phyloP scores from a whole-genome alignment of 2,329 filamentous ascomycete species.

The Colletotrichum navitas region DNA sequence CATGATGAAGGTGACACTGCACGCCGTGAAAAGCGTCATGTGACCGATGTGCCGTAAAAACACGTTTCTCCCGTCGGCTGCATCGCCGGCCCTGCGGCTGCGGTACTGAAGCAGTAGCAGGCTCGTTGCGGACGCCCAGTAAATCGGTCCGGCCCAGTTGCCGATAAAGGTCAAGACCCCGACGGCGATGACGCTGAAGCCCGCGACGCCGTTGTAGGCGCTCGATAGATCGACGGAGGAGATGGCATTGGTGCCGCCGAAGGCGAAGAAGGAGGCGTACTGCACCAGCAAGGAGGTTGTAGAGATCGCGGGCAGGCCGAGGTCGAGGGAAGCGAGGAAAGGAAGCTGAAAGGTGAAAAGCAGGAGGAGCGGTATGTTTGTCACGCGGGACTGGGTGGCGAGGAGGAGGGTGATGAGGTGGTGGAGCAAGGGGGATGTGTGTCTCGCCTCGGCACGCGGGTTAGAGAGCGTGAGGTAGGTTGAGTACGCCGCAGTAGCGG shows the following conservation, averaged over 20 bases:
- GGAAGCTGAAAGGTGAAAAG: constrained; percentile 74
- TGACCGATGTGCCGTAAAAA: constrained; percentile 68
- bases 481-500: constrained; percentile 53
- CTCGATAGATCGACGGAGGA: constrained; percentile 95
- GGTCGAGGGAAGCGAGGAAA: constrained; percentile 60
- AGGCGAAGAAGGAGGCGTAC: constrained; percentile 87
- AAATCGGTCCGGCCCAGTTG: constrained; percentile 93
- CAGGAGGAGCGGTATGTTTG: constrained; percentile 88
- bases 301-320: constrained; percentile 71
- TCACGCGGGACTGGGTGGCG: constrained; percentile 86
- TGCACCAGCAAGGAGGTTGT: constrained; percentile 82
- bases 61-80: constrained; percentile 43
- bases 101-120: constrained; percentile 63
- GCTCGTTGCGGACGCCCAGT: constrained; percentile 80
- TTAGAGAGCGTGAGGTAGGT: constrained; percentile 53
- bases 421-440: constrained; percentile 65
- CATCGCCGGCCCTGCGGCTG: constrained; percentile 47
- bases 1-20: constrained; percentile 82
- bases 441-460: constrained; percentile 4
- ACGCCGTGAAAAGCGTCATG: constrained; percentile 78
- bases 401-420: constrained; percentile 82
- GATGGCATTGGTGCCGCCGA: constrained; percentile 93
- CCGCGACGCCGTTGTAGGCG: constrained; percentile 91
- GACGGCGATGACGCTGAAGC: constrained; percentile 85
- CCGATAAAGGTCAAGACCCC: constrained; percentile 86